phyloP scores from a whole-genome alignment of 371 early-diverging fungal species.

The Syncephalastrum contaminatum region DNA sequence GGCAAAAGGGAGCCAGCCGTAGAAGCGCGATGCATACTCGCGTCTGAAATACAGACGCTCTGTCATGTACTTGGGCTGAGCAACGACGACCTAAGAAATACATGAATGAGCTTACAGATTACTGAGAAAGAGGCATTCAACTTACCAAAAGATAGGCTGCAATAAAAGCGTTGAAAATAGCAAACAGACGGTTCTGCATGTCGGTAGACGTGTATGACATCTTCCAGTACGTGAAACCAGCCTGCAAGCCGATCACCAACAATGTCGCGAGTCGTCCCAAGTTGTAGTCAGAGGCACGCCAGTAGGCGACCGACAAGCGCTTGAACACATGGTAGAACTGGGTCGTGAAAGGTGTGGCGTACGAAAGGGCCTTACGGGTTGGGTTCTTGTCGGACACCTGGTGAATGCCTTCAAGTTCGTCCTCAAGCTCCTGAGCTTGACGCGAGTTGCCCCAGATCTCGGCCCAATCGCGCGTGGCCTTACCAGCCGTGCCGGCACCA shows the following conservation, averaged over 20 bases:
- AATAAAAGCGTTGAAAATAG: conserved; percentile 62
- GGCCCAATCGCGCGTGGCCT: conserved; percentile 53
- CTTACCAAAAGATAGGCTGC: conserved; percentile 46
- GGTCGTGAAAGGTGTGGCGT: conserved; percentile 28
- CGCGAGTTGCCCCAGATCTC: conserved; percentile 45
- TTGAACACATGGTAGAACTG: conserved; percentile 40
- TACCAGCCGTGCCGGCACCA: conserved; percentile 49
- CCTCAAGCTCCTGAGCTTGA: conserved; percentile 25
- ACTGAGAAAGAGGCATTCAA: neutral
- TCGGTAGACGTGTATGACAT: conserved; percentile 46
- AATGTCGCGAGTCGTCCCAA: conserved; percentile 47
- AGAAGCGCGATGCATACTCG: conserved; percentile 70
- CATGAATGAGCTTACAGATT: conserved; percentile 43
- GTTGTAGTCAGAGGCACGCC: conserved; percentile 60
- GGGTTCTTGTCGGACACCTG: conserved; percentile 12
- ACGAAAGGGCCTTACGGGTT: conserved; percentile 16
- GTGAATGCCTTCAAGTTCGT: conserved; percentile 26
- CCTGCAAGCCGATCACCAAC: conserved; percentile 36
- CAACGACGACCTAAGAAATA: conserved; percentile 43
- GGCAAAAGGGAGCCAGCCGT: conserved; percentile 69
- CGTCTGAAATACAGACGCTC: conserved; percentile 68
- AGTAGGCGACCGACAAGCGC: conserved; percentile 52
- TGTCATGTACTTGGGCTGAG: conserved; percentile 59
- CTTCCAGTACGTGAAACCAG: conserved; percentile 60
- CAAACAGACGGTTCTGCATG: conserved; percentile 63